Conservation (phyloP, 192 early-diverging fungal genomes). For the Entophlyctis luteolus region DNA sequence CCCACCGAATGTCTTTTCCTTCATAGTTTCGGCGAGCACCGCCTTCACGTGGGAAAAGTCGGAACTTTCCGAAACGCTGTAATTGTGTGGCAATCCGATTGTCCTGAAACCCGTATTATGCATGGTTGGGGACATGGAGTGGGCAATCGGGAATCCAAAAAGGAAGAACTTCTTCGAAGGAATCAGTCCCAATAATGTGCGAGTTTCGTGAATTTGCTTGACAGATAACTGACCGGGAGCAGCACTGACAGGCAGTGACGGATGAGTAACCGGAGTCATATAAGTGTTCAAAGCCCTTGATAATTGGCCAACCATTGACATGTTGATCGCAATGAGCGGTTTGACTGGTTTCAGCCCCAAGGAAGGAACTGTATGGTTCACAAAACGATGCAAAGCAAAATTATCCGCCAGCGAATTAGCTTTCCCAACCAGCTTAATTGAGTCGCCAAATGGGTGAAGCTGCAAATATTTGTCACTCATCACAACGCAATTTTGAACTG, state of each 20-base stretch:
- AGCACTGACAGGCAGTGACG: constrained; percentile 68
- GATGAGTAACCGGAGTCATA: constrained; percentile 92
- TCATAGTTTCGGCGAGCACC: constrained; percentile 24
- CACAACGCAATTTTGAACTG: constrained; percentile 3
- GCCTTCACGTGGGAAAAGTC: constrained; percentile 55
- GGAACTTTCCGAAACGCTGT: constrained; percentile 69
- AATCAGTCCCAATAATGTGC: constrained; percentile 65
- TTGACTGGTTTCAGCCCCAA: constrained; percentile 36
- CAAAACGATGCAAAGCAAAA: constrained; percentile 71
- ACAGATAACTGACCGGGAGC: constrained; percentile 93
- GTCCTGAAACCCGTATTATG: constrained; percentile 89
- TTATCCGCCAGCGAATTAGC: constrained; percentile 79
- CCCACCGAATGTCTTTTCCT: constrained; percentile 73
- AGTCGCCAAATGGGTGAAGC: constrained; percentile 59
- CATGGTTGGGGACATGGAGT: constrained; percentile 84
- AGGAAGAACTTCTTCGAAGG: constrained; percentile 71
- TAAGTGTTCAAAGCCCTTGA: constrained; percentile 86
- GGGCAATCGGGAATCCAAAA: constrained; percentile 85
- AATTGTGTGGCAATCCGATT: constrained; percentile 80
- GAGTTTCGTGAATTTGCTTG: constrained; percentile 69
- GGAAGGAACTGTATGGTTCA: constrained; percentile 40
- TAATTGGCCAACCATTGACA: constrained; percentile 85
- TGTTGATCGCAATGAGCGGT: constrained; percentile 91
- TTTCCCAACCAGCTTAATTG: constrained; percentile 87
- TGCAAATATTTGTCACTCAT: constrained; percentile 55